phyloP scores from a whole-genome alignment of 176 grass and related monocot genomes.

The Eragrostis curvula region DNA sequence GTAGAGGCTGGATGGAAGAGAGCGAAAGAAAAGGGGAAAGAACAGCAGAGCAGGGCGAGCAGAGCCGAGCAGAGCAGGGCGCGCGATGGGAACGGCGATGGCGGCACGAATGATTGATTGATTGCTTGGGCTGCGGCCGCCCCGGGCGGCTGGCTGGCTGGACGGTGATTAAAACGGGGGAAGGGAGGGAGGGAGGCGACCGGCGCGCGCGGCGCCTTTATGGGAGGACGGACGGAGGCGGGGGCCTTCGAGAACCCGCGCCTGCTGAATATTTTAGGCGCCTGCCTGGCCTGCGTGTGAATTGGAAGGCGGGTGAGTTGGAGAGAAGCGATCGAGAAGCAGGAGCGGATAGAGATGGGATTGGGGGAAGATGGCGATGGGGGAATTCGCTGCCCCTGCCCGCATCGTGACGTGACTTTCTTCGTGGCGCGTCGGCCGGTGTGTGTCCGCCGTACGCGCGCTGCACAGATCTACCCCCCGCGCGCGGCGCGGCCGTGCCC shows the following conservation, averaged over 20 bases:
- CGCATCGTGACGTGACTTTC: neutral
- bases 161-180: slow-evolving; percentile 35
- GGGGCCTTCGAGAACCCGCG: slow-evolving; percentile 28
- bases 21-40: neutral
- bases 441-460: too few species aligned
- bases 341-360: neutral
- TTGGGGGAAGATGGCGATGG: neutral
- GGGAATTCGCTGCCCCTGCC: neutral
- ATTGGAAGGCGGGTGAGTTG: neutral
- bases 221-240: neutral
- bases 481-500: too few species aligned
- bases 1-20: neutral
- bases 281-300: neutral
- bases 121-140: neutral
- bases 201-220: slow-evolving; percentile 48
- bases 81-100: slow-evolving; percentile 2
- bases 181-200: slow-evolving; percentile 1
- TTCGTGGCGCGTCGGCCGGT: neutral
- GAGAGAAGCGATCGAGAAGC: slow-evolving; percentile 2
- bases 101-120: slow-evolving; percentile 24
- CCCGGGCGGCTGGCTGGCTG: too few species aligned
- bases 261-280: slow-evolving; percentile 7
- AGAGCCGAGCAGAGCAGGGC: neutral
- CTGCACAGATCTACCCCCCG: too few species aligned
- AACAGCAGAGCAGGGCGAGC: neutral